Percentiles rank a stretch among this genome's conserved stretches.
phyloP scores from a whole-genome alignment of 106 monocot species.

The Agapanthus africanus region DNA sequence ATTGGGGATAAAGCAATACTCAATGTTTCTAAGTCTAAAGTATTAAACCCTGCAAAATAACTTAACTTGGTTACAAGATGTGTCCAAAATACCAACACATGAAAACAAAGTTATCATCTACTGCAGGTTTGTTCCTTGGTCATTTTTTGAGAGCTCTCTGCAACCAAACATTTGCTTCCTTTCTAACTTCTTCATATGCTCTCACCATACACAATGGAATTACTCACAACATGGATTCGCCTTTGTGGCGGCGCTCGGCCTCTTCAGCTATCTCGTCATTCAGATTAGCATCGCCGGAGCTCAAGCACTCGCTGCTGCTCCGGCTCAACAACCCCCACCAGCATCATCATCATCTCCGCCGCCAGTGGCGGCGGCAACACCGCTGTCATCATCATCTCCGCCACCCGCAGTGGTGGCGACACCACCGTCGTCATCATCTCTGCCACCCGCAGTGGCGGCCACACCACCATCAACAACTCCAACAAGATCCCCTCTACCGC shows the following conservation, averaged over 20 bases:
- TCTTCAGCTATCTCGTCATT: constrained; percentile 11
- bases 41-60: too few relatives aligned
- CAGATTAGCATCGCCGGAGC: constrained; percentile 5
- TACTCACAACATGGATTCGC: constrained; percentile 11
- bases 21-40: not conserved
- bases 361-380: constrained; percentile 1
- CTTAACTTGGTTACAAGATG: too few relatives aligned
- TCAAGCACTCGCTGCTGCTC: constrained; percentile 19
- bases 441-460: constrained; percentile 13
- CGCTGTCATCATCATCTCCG: not conserved
- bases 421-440: not conserved
- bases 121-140: constrained; percentile 3
- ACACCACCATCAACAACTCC: too few relatives aligned
- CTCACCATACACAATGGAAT: not conserved
- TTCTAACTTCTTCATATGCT: not conserved
- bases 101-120: not conserved
- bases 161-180: not conserved
- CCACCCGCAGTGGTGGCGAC: too few relatives aligned
- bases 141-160: constrained; percentile 3
- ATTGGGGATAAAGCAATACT: not conserved
- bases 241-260: not conserved
- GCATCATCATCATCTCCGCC: constrained; percentile 24
- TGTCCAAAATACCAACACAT: too few relatives aligned
- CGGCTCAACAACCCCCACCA: constrained; percentile 14
- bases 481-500: too few relatives aligned